Conservation (phyloP, 2,329 filamentous ascomycete genomes). For the Myriosclerotinia curreyana region DNA sequence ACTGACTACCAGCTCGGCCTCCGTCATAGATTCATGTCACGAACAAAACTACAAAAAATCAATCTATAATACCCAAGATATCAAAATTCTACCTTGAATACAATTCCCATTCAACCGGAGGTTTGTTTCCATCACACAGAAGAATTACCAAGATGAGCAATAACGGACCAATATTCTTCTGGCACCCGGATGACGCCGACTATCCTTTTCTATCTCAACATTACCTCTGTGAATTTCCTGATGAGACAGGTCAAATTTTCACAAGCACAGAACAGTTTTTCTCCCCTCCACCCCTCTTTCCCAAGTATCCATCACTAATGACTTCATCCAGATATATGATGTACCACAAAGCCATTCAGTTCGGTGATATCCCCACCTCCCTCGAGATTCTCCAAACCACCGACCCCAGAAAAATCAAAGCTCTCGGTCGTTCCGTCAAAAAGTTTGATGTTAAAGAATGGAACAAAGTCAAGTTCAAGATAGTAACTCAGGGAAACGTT, state of each 20-base stretch:
- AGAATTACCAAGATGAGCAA: neutral
- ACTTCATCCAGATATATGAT: slow-evolving; percentile 7
- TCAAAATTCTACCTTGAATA: neutral
- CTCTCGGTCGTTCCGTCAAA: neutral
- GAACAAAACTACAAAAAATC: neutral
- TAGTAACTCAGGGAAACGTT: slow-evolving; percentile 1
- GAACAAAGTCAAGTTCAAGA: neutral
- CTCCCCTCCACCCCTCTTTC: neutral
- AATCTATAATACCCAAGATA: neutral
- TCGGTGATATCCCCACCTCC: neutral
- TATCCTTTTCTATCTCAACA: slow-evolving; percentile 10
- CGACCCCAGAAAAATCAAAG: neutral
- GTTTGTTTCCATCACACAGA: neutral
- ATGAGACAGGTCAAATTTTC: neutral
- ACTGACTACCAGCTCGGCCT: too few relatives aligned
- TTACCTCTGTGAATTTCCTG: neutral
- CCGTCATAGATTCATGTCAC: accelerated
- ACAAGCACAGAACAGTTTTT: neutral
- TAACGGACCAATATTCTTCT: slow-evolving; percentile 15
- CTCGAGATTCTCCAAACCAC: neutral
- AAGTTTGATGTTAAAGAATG: neutral
- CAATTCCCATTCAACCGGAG: neutral
- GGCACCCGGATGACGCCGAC: neutral
- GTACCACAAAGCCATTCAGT: slow-evolving; percentile 7
- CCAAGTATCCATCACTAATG: neutral